These are phyloP conservation scores for Ajuga chamaepitys DNA, from an alignment of 257 asterid species.

Conservation along the genomic window DNA sequence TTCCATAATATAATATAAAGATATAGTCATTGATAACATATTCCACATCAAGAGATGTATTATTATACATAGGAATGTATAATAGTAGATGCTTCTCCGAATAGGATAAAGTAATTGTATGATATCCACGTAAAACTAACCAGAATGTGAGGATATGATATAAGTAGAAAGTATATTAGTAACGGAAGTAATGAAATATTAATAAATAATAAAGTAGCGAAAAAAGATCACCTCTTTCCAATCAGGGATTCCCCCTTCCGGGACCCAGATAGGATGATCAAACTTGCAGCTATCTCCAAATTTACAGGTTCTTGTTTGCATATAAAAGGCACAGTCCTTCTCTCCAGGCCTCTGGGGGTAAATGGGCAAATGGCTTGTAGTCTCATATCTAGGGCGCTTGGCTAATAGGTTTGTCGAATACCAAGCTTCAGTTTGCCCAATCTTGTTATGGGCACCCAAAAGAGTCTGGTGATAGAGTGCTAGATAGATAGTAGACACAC, in stretches of 20 bases:
- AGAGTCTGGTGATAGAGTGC: conserved; percentile 86
- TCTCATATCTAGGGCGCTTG: conserved; percentile 96
- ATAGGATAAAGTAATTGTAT: conserved; percentile 11
- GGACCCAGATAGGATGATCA: conserved; percentile 99
- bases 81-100: conserved; percentile 1
- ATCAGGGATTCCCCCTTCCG: conserved; percentile 99
- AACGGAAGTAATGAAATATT: conserved; percentile 23
- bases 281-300: conserved; percentile 98
- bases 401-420: conserved; percentile 73
- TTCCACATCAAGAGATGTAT: not conserved
- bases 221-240: conserved; percentile 99
- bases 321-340: conserved; percentile 98
- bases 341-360: conserved; percentile 99
- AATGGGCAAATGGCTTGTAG: conserved; percentile 85
- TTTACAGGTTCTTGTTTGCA: conserved; percentile 99
- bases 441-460: conserved; percentile 72
- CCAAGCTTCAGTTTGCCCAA: conserved; percentile 98
- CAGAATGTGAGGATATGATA: conserved; percentile 15
- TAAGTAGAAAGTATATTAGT: conserved; percentile 12
- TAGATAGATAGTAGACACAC: conserved; percentile 70
- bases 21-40: not conserved
- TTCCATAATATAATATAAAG: conserved; percentile 1
- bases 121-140: conserved; percentile 15
- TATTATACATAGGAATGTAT: conserved; percentile 12
- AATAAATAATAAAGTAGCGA: conserved; percentile 36